Conservation (phyloP, 306 rosid species). For the Ormosia semicastrata region DNA sequence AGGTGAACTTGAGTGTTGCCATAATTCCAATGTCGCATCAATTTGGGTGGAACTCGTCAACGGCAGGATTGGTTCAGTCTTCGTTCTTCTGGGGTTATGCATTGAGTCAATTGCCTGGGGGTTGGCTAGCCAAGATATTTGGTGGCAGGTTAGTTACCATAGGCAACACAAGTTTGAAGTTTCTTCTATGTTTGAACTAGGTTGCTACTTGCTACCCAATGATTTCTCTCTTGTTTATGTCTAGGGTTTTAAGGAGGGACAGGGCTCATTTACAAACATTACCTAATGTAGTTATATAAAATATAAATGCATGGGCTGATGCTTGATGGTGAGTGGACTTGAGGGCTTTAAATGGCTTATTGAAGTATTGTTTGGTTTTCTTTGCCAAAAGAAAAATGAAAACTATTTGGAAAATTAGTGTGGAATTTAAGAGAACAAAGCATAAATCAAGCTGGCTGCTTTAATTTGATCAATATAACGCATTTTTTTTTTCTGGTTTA, state of each 20-base stretch:
- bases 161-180: not conserved
- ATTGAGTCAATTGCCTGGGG: conserved; percentile 94
- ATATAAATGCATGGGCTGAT: not conserved
- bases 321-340: not conserved
- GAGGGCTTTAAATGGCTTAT: not conserved
- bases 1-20: conserved; percentile 97
- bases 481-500: not conserved
- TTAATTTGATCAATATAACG: not conserved
- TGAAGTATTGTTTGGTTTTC: not conserved
- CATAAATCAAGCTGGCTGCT: not conserved
- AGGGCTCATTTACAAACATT: not conserved
- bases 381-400: not conserved
- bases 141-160: conserved; percentile 84
- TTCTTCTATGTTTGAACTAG: not conserved
- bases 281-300: not conserved
- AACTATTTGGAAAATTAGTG: not conserved
- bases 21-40: conserved; percentile 96
- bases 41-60: conserved; percentile 91
- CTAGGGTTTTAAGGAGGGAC: not conserved
- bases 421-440: not conserved
- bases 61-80: conserved; percentile 95
- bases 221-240: not conserved
- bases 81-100: conserved; percentile 99
- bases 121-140: conserved; percentile 92
- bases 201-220: not conserved